Evolutionary conservation across 2,329 filamentous ascomycete genomes (phyloP).

Genomic region (Calonectria pseudoturangicola): DNA sequence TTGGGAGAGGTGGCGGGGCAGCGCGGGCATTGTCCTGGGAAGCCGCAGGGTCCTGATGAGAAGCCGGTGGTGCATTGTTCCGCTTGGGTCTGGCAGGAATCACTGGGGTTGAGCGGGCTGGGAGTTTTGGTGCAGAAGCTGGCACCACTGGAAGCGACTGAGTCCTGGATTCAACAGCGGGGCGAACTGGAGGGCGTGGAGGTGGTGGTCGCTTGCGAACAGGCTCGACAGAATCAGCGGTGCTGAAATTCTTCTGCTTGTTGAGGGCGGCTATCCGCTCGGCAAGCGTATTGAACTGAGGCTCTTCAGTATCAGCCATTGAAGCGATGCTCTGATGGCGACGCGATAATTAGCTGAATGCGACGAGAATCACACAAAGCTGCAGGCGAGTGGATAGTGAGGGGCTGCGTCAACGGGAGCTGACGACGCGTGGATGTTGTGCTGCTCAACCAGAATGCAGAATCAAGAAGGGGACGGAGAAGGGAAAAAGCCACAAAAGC

Average conservation of each 20-base stretch:
- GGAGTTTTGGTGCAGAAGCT: slow-evolving; percentile 48
- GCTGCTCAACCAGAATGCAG: slow-evolving; percentile 7
- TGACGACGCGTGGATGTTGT: slow-evolving; percentile 1
- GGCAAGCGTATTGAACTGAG: slow-evolving; percentile 75
- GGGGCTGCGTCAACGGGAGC: slow-evolving; percentile 29
- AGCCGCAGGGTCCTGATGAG: slow-evolving; percentile 33
- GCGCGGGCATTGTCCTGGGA: slow-evolving; percentile 40
- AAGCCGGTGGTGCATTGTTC: slow-evolving; percentile 40
- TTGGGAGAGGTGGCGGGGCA: slow-evolving; percentile 61
- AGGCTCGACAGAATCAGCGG: slow-evolving; percentile 58
- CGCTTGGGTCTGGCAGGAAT: slow-evolving; percentile 49
- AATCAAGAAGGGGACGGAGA: neutral
- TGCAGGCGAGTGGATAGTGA: slow-evolving; percentile 22
- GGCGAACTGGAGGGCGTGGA: slow-evolving; percentile 65
- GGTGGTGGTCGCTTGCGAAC: slow-evolving; percentile 64
- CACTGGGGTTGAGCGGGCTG: slow-evolving; percentile 42
- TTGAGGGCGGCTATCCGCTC: slow-evolving; percentile 80
- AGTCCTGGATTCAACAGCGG: slow-evolving; percentile 60
- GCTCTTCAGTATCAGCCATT: slow-evolving; percentile 79
- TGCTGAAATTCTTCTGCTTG: slow-evolving; percentile 75
- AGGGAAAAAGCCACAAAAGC: neutral
- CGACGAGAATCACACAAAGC: neutral
- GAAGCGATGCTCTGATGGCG: slow-evolving; percentile 19
- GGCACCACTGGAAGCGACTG: slow-evolving; percentile 61
- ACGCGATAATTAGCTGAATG: slow-evolving; percentile 8